These are phyloP conservation scores for Solanum chmielewskii DNA, from an alignment of 257 asterid genomes.

Conservation along the genomic window DNA sequence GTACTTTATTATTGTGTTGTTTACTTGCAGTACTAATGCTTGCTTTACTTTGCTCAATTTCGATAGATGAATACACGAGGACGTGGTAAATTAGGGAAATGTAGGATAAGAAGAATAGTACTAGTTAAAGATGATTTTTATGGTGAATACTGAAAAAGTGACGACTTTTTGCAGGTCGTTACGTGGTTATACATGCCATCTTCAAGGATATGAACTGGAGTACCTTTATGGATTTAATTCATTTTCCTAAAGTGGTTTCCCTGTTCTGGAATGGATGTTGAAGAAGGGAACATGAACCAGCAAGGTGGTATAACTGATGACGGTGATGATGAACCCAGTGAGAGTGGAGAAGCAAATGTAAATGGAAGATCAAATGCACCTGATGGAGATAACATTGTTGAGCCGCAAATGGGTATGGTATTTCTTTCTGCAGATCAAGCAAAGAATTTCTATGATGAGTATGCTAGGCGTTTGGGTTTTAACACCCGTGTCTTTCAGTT, in stretches of 20 bases:
- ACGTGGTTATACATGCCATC: not conserved
- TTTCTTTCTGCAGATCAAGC: slow-evolving; percentile 58
- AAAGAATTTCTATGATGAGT: slow-evolving; percentile 47
- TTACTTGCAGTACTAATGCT: not conserved
- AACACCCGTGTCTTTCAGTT: slow-evolving; percentile 19
- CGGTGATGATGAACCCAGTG: slow-evolving; percentile 39
- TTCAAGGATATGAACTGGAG: not conserved
- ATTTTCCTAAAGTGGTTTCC: slow-evolving; percentile 13
- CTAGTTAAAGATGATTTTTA: not conserved
- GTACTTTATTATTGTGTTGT: not conserved
- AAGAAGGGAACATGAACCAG: slow-evolving; percentile 31
- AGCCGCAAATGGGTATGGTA: slow-evolving; percentile 69
- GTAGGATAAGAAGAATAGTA: not conserved
- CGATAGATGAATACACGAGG: not conserved
- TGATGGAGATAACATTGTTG: slow-evolving; percentile 25
- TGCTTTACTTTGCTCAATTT: not conserved
- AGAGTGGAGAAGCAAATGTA: slow-evolving; percentile 27
- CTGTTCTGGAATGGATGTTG: slow-evolving; percentile 21
- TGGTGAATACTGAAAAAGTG: not conserved
- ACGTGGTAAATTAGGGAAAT: not conserved
- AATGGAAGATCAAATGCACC: slow-evolving; percentile 20
- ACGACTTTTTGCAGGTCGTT: not conserved
- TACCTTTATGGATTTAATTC: slow-evolving; percentile 1
- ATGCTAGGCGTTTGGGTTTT: slow-evolving; percentile 58
- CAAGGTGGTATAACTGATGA: slow-evolving; percentile 37